Base-by-base conservation (phyloP, 352 stramenopile species). In the Globisporangium irregulare region DNA sequence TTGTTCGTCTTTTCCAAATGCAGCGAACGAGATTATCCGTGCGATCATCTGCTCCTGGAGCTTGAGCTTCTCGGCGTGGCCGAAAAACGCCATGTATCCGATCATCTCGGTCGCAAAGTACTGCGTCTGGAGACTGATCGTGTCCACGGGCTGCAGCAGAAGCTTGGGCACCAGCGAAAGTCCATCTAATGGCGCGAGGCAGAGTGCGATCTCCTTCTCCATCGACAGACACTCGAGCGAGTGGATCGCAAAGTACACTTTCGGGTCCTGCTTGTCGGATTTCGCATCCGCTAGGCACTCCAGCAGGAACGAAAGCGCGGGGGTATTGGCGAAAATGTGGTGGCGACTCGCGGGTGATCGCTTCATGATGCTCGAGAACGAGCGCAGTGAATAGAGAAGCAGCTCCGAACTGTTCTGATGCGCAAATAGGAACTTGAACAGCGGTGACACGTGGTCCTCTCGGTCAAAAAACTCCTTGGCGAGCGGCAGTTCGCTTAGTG, bases 51-150 rank as follows among this genome's bases (percentile, higher is more conserved):
- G 43, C 8, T 71, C 56, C 1, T 80, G 59, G 4, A 92, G 46
- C 9, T 62, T 51, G 3, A 92, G 70, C 27, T 67, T 70, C 6
- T 82, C 61, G 0, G 71, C 75, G 46, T 87, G 71, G 2, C 77
- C 80, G 48, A 87, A 90, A 34, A 76, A 84, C 9, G 81, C 70
- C 83, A 90, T 76, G 41, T 90, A 87, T 0, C 83, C 83, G 38
- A 90, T 76, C 68, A 87, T 84, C 55, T 92, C 75, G 0, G 82
- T 80, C 0, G 72, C 83, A 71, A 90, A 86, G 60, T 86, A 79
- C 46, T 92, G 83, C n/a, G 80, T 82, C 3, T 81, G 60, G 3
- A 68, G 68, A 1, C 64, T 66, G 10, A 74, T 66, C 1, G 18
- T 70, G 38, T 72, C 75, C 38, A 56, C 62, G 6, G 64, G 71